phyloP scores from a whole-genome alignment of 1,284 basidiomycete genomes.

The Irpex sp. region DNA sequence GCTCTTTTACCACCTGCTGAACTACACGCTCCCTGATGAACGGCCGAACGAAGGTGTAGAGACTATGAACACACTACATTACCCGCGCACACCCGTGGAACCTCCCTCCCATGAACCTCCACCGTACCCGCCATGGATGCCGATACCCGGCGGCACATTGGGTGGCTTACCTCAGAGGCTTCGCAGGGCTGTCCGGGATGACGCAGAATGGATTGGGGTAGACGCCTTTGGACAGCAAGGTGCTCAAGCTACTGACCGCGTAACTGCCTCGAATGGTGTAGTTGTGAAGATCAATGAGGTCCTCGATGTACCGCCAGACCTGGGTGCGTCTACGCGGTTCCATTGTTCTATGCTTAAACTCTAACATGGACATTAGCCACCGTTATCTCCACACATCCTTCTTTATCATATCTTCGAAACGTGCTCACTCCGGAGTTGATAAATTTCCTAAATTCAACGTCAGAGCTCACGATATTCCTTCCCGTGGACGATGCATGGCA shows the following conservation, averaged over 20 bases:
- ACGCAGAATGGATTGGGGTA: conserved; percentile 57
- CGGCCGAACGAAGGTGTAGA: conserved; percentile 35
- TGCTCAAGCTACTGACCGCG: conserved; percentile 46
- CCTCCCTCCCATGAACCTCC: conserved; percentile 62
- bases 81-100: conserved; percentile 50
- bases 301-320: conserved; percentile 68
- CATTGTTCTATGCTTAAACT: background rate
- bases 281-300: conserved; percentile 75
- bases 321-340: conserved; percentile 47
- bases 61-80: conserved; percentile 64
- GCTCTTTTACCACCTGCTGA: conserved; percentile 92
- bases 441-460: conserved; percentile 50
- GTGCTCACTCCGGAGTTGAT: conserved; percentile 56
- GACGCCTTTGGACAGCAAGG: conserved; percentile 73
- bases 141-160: conserved; percentile 75
- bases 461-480: conserved; percentile 86
- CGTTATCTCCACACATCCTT: conserved; percentile 50
- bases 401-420: conserved; percentile 65
- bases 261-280: conserved; percentile 69
- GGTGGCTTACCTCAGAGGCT: conserved; percentile 82
- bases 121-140: conserved; percentile 80
- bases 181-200: conserved; percentile 50
- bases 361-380: conserved; percentile 36
- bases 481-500: conserved; percentile 82
- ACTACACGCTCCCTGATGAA: conserved; percentile 62